Evolutionary conservation across 2,329 filamentous ascomycete species (phyloP), one percentile per base, ranked within the genome.

Genomic region (Cercospora janseana): DNA sequence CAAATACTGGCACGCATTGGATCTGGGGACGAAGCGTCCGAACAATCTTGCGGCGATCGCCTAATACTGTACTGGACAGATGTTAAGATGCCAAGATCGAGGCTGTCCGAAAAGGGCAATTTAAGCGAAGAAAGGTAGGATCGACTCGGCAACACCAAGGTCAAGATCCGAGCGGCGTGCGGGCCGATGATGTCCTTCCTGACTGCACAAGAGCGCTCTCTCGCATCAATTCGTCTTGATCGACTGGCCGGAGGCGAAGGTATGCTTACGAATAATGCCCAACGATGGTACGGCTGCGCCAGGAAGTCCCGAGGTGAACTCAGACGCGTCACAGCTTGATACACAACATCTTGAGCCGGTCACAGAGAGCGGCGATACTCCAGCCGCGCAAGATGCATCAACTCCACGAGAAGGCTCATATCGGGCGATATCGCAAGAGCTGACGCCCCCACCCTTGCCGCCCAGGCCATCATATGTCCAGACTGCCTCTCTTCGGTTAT

Each of bases 361-460:
- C 5, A 28, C 46, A 26, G 35, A 46, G 31, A 46, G 24, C 18
- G 29, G 31, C 21, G 20, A 38, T 21, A 26, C 27, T 4, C 4
- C 28, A 20, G 40, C 29, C 9, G 21, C 40, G 13, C 47, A 12
- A 26, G 37, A 43, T 3, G 41, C 6, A 16, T 31, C 31, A 32
- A 18, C 24, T 29, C 18, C 37, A 23, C 16, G 26, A 15, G 20
- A 13, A 20, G n/a, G 24, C 20, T 16, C 27, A 37, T 24, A 28
- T 8, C 21, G 56, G 18, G 51, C 55, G 6, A 28, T 53, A 13
- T 69, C 68, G 5, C 52, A 56, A 44, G 68, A 69, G 50, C 50
- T 60, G 42, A 63, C 65, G 21, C 67, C 68, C 4, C 69, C 69
- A 9, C 68, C 69, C 6, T 50, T 71, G 12, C 69, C 69, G 6